A percentile compares a stretch with the other conserved stretches of the same genome.
These are phyloP conservation scores for Zelonia costaricensis DNA, from an alignment of 208 protist species.

Conservation along the genomic window DNA sequence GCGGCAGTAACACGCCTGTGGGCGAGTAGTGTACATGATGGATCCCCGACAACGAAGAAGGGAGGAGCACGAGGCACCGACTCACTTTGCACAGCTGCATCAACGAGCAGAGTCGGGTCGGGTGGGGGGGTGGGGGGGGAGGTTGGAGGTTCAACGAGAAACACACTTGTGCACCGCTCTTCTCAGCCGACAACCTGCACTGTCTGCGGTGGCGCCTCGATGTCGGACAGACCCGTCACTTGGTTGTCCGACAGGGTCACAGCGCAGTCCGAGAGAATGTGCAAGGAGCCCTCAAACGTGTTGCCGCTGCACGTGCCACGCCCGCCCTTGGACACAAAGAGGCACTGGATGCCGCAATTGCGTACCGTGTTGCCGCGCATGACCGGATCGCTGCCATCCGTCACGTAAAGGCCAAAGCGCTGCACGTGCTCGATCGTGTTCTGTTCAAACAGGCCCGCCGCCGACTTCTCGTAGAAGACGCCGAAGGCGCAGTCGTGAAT, in stretches of 20 bases:
- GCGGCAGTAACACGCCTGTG: no score
- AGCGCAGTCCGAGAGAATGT: conserved; percentile 49
- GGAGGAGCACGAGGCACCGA: no score
- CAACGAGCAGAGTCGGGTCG: no score
- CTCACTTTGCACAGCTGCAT: no score
- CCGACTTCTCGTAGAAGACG: conserved; percentile 58
- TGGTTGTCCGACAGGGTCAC: conserved; percentile 71
- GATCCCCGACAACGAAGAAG: no score
- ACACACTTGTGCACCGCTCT: no score
- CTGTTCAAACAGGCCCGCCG: conserved; percentile 54
- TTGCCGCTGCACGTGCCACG: conserved; percentile 75
- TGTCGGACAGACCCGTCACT: conserved; percentile 55
- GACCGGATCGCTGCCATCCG: conserved; percentile 67
- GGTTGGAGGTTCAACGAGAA: no score
- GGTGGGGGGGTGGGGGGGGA: no score
- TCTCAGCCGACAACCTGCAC: no score
- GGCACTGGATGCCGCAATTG: conserved; percentile 77
- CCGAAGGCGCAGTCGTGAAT: conserved; percentile 83
- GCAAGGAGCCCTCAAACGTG: conserved; percentile 76
- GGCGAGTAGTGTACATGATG: no score
- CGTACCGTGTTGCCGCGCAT: conserved; percentile 66
- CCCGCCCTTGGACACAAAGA: conserved; percentile 63
- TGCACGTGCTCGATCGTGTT: conserved; percentile 83
- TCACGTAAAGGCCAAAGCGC: conserved; percentile 81
- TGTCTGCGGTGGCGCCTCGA: conserved; percentile 29